Evolutionary conservation across 1,284 basidiomycete genomes (phyloP).

Genomic region (Singerocomus inundabilis): DNA sequence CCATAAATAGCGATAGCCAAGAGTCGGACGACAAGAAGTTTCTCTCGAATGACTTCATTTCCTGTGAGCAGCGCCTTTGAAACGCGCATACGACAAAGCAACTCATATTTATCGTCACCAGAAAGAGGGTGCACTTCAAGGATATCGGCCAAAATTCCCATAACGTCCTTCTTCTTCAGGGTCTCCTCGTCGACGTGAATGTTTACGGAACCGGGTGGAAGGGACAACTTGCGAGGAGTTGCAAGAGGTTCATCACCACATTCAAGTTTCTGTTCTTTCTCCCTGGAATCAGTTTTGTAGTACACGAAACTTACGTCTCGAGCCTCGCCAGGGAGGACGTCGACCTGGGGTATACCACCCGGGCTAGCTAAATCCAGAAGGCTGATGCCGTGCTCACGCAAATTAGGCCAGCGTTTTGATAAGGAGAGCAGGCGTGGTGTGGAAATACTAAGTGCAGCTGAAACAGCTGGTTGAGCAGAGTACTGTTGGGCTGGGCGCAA

Average conservation of each 20-base stretch:
- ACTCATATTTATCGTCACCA: constrained; percentile 83
- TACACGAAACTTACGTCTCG: constrained; percentile 76
- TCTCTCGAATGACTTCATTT: constrained; percentile 65
- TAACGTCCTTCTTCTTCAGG: constrained; percentile 57
- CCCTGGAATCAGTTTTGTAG: constrained; percentile 57
- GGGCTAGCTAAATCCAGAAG: constrained; percentile 65
- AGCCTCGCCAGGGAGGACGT: constrained; percentile 62
- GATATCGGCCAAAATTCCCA: constrained; percentile 75
- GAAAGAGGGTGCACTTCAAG: constrained; percentile 76
- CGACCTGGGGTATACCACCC: constrained; percentile 51
- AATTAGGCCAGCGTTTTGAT: constrained; percentile 70
- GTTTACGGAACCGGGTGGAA: constrained; percentile 50
- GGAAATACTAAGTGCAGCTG: constrained; percentile 74
- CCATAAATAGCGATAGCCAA: constrained; percentile 89
- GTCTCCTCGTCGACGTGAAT: constrained; percentile 65
- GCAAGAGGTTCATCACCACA: constrained; percentile 34
- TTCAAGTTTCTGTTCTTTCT: constrained; percentile 46
- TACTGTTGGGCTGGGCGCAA: constrained; percentile 95
- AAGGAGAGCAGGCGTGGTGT: constrained; percentile 70
- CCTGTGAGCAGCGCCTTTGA: constrained; percentile 65
- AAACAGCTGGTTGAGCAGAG: constrained; percentile 77
- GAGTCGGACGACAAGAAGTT: constrained; percentile 80
- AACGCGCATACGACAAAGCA: constrained; percentile 85
- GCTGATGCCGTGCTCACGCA: constrained; percentile 71
- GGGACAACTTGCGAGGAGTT: constrained; percentile 39